Evolutionary conservation across 1,139 yeast genomes (phyloP).

Genomic region (Torulaspora globosa): DNA sequence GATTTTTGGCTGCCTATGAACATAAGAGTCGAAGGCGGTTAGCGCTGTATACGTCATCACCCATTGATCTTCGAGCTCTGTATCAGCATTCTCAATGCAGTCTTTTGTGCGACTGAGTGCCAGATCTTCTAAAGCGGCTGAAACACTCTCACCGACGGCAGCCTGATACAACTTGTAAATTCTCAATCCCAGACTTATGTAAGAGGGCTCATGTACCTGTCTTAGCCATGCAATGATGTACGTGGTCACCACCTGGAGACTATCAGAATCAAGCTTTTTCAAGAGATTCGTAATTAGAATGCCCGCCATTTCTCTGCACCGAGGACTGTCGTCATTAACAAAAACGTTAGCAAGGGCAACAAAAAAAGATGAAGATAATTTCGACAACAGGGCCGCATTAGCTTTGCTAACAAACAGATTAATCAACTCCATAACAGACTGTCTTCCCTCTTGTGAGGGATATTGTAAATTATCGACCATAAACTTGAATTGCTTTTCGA

Average conservation of each 20-base stretch:
- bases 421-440: slow-evolving; percentile 85
- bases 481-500: slow-evolving; percentile 78
- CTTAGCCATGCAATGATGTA: slow-evolving; percentile 67
- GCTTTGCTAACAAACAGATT: slow-evolving; percentile 67
- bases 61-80: slow-evolving; percentile 52
- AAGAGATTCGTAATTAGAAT: slow-evolving; percentile 57
- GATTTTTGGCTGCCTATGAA: slow-evolving; percentile 30
- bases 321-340: slow-evolving; percentile 73
- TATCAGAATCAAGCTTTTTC: slow-evolving; percentile 45
- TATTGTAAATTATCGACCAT: slow-evolving; percentile 80
- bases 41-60: slow-evolving; percentile 68
- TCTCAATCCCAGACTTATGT: slow-evolving; percentile 73
- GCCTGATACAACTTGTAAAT: slow-evolving; percentile 61
- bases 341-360: slow-evolving; percentile 75
- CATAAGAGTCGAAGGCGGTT: slow-evolving; percentile 44
- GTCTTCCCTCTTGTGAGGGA: slow-evolving; percentile 82
- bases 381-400: slow-evolving; percentile 55
- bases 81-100: slow-evolving; percentile 41
- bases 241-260: slow-evolving; percentile 49
- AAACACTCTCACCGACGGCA: slow-evolving; percentile 46
- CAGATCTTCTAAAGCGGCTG: slow-evolving; percentile 41
- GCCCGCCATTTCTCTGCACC: slow-evolving; percentile 83
- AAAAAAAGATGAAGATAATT: slow-evolving; percentile 70
- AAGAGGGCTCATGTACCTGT: slow-evolving; percentile 49
- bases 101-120: slow-evolving; percentile 41